Percentiles rank a stretch among this genome's conserved stretches.
phyloP scores from a whole-genome alignment of 2,329 filamentous ascomycete genomes.

The Fusarium domesticum region DNA sequence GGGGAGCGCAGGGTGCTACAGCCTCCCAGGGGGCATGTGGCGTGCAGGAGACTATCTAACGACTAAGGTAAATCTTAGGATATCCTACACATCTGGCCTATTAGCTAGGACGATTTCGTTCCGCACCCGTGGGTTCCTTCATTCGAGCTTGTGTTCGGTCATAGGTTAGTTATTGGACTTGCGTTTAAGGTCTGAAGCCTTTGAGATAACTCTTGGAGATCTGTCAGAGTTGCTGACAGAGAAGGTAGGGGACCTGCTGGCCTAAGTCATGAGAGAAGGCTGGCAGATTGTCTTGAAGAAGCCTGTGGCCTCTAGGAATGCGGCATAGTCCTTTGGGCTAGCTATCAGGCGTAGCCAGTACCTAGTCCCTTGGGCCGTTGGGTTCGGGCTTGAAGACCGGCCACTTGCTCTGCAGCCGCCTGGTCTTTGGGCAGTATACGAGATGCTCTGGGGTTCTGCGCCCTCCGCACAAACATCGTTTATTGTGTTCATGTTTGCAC shows the following conservation, averaged over 20 bases:
- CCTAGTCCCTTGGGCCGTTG: neutral
- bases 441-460: conserved; percentile 1
- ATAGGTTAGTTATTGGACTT: neutral
- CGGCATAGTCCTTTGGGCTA: neutral
- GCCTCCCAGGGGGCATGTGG: too few relatives aligned
- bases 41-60: too few relatives aligned
- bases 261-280: conserved; percentile 2
- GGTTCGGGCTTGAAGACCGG: conserved; percentile 3
- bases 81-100: too few relatives aligned
- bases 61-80: too few relatives aligned
- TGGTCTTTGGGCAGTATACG: neutral
- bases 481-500: neutral
- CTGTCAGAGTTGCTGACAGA: conserved; percentile 1
- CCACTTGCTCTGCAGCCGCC: conserved; percentile 1
- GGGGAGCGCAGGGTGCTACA: too few relatives aligned
- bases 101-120: too few relatives aligned
- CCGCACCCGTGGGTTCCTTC: conserved; percentile 4
- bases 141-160: conserved; percentile 2
- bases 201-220: conserved; percentile 1
- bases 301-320: conserved; percentile 1
- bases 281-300: conserved; percentile 4
- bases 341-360: conserved; percentile 1
- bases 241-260: neutral
- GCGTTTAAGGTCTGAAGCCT: conserved; percentile 2
- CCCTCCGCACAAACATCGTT: conserved; percentile 1